These are phyloP conservation scores for Aegilops speltoides DNA, from an alignment of 176 grass and related monocot genomes.

Conservation along the genomic window DNA sequence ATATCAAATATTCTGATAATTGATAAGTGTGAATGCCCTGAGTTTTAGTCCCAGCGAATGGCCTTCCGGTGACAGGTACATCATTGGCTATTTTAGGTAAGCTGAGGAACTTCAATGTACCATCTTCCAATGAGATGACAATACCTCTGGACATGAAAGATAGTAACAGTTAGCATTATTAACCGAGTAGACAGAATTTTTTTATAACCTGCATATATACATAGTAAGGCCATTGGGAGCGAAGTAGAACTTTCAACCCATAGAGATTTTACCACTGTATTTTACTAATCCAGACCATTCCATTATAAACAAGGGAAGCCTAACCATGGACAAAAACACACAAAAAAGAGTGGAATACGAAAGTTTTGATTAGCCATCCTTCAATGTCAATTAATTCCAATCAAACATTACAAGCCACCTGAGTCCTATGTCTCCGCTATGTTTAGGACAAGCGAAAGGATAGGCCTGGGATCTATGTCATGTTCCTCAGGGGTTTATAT, in stretches of 20 bases:
- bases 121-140: constrained; percentile 80
- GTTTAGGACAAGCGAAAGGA: not conserved
- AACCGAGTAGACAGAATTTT: not conserved
- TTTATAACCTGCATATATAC: constrained; percentile 2
- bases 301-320: not conserved
- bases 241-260: not conserved
- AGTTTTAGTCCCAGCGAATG: constrained; percentile 61
- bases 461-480: not conserved
- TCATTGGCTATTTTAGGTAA: constrained; percentile 79
- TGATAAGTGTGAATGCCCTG: constrained; percentile 67
- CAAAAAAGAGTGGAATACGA: not conserved
- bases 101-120: constrained; percentile 77
- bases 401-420: not conserved
- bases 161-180: constrained; percentile 16
- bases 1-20: constrained; percentile 81
- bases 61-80: constrained; percentile 65
- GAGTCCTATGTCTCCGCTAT: not conserved
- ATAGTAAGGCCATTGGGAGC: not conserved
- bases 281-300: not conserved
- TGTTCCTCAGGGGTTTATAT: not conserved
- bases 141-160: constrained; percentile 61
- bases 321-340: constrained; percentile 8
- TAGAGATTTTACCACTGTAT: not conserved
- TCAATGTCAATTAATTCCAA: constrained; percentile 6
- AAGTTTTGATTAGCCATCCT: constrained; percentile 12